Evolutionary conservation across 108 stramenopile species (phyloP).

Genomic region (Pelagomonas calceolata): DNA sequence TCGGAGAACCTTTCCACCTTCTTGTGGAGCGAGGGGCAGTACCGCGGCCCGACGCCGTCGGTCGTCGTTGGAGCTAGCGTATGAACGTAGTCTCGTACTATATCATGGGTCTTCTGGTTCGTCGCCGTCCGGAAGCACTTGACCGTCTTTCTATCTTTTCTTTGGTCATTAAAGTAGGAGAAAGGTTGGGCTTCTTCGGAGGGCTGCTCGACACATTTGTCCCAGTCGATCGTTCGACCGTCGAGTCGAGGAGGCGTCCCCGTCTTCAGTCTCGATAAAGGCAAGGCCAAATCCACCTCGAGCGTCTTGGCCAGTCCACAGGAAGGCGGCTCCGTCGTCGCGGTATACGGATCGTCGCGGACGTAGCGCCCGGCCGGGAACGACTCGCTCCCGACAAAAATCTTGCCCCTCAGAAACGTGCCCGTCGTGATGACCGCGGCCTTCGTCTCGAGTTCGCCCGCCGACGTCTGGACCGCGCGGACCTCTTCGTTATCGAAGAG

Average conservation of each 20-base stretch:
- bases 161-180: slow-evolving; percentile 15
- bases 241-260: slow-evolving; percentile 90
- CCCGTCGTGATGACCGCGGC: slow-evolving; percentile 92
- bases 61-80: slow-evolving; percentile 58
- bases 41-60: slow-evolving; percentile 82
- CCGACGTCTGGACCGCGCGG: slow-evolving; percentile 36
- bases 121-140: slow-evolving; percentile 67
- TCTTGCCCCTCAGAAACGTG: slow-evolving; percentile 83
- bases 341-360: slow-evolving; percentile 14
- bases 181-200: slow-evolving; percentile 64
- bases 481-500: slow-evolving; percentile 52
- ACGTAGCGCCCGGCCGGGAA: slow-evolving; percentile 84
- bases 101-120: slow-evolving; percentile 74
- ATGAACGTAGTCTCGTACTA: slow-evolving; percentile 76
- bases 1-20: slow-evolving; percentile 89
- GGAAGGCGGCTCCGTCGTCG: slow-evolving; percentile 70
- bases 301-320: slow-evolving; percentile 79
- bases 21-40: slow-evolving; percentile 90
- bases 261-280: slow-evolving; percentile 84
- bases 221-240: slow-evolving; percentile 86
- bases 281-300: slow-evolving; percentile 62
- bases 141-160: slow-evolving; percentile 19
- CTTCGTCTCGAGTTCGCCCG: slow-evolving; percentile 40
- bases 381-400: slow-evolving; percentile 67
- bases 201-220: slow-evolving; percentile 61